phyloP scores from a whole-genome alignment of 345 rosid species.

The Toxicodendron radicans region DNA sequence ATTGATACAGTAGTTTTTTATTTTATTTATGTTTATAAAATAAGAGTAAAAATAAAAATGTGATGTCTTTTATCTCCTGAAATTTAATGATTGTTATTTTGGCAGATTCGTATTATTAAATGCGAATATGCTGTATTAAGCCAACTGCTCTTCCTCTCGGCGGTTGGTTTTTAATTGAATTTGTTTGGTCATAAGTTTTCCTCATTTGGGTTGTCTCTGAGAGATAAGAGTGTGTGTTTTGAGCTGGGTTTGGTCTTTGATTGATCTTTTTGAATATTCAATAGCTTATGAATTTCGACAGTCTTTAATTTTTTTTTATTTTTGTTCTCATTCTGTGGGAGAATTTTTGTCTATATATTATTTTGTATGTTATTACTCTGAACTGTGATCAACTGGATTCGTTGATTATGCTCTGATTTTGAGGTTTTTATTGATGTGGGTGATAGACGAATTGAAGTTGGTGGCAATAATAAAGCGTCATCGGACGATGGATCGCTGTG shows the following conservation, averaged over 20 bases:
- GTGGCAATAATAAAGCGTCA: slow-evolving; percentile 15
- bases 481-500: slow-evolving; percentile 5
- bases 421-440: slow-evolving; percentile 20
- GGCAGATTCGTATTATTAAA: slow-evolving; percentile 24
- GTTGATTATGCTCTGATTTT: slow-evolving; percentile 12
- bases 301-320: neutral
- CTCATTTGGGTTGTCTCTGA: slow-evolving; percentile 13
- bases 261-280: slow-evolving; percentile 11
- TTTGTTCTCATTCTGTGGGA: neutral
- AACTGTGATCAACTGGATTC: slow-evolving; percentile 18
- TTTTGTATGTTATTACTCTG: slow-evolving; percentile 14
- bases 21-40: neutral
- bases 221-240: neutral
- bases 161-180: slow-evolving; percentile 17
- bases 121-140: slow-evolving; percentile 34
- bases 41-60: neutral
- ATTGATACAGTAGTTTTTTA: neutral
- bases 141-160: slow-evolving; percentile 18
- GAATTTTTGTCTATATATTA: slow-evolving; percentile 2
- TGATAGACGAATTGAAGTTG: slow-evolving; percentile 17
- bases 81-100: neutral
- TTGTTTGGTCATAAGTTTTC: slow-evolving; percentile 12
- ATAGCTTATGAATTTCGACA: slow-evolving; percentile 7
- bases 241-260: slow-evolving; percentile 13
- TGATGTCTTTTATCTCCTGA: neutral